phyloP scores from a whole-genome alignment of 768 basidiomycete genomes.

The Xerocomus spinulosus region DNA sequence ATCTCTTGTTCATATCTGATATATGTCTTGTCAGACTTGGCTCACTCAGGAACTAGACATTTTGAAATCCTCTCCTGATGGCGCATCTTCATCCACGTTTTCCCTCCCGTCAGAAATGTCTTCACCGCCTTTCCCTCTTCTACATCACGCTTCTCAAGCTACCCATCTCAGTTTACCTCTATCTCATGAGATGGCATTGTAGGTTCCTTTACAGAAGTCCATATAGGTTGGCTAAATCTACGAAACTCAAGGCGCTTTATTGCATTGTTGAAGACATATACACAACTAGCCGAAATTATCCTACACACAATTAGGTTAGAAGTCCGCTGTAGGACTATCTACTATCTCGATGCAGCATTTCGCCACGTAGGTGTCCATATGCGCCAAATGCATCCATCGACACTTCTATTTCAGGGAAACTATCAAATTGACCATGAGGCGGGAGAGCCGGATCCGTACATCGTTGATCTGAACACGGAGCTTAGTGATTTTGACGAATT shows the following conservation, averaged over 20 bases:
- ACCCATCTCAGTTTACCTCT: constrained; percentile 67
- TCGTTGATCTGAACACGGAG: constrained; percentile 81
- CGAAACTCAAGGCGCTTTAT: constrained; percentile 72
- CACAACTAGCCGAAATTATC: constrained; percentile 82
- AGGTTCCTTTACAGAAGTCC: constrained; percentile 28
- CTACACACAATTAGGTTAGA: constrained; percentile 86
- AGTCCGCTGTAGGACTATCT: constrained; percentile 76
- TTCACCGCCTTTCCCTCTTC: constrained; percentile 43
- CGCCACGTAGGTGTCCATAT: constrained; percentile 50
- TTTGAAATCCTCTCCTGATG: constrained; percentile 59
- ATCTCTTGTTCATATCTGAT: constrained; percentile 7
- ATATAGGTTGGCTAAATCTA: constrained; percentile 4
- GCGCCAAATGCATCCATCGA: constrained; percentile 5
- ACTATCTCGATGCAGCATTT: constrained; percentile 77
- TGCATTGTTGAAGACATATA: constrained; percentile 84
- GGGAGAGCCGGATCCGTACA: constrained; percentile 86
- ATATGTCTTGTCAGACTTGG: constrained; percentile 58
- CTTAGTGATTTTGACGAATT: constrained; percentile 73
- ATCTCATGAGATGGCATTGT: constrained; percentile 88
- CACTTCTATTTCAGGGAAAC: constrained; percentile 56
- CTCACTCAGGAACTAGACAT: constrained; percentile 67
- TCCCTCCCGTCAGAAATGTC: constrained; percentile 39
- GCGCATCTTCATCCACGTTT: constrained; percentile 45
- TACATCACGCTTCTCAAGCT: constrained; percentile 34
- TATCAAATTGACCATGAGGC: constrained; percentile 80